Percentiles rank a stretch among this genome's conserved stretches.
phyloP scores from a whole-genome alignment of 805 yeast genomes.

The Ogataea salicorniae region DNA sequence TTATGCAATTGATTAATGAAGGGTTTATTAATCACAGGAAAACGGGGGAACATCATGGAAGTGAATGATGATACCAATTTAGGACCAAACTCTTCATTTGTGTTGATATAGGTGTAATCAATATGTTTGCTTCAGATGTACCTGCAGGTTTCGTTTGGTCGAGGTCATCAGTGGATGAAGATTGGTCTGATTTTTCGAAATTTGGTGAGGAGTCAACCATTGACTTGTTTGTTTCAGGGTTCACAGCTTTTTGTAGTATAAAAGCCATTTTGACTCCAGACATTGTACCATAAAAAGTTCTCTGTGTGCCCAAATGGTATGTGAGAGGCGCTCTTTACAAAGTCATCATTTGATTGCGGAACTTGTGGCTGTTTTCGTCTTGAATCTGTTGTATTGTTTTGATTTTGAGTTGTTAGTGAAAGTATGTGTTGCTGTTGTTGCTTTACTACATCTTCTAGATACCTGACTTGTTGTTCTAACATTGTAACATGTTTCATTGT shows the following conservation, averaged over 20 bases:
- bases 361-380: not conserved
- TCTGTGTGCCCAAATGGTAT: not conserved
- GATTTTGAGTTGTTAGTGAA: not conserved
- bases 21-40: slow-evolving; percentile 10
- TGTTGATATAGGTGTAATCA: slow-evolving; percentile 8
- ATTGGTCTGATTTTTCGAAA: not conserved
- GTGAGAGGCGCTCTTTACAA: not conserved
- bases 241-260: slow-evolving; percentile 9
- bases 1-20: slow-evolving; percentile 9
- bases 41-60: slow-evolving; percentile 14
- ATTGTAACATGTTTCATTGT: slow-evolving; percentile 10
- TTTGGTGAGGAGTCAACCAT: not conserved
- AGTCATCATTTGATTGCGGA: not conserved
- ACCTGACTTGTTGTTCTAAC: slow-evolving; percentile 15
- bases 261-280: slow-evolving; percentile 11
- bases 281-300: not conserved
- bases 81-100: slow-evolving; percentile 8
- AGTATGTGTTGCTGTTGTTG: not conserved
- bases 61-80: slow-evolving; percentile 8
- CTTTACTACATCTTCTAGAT: slow-evolving; percentile 8
- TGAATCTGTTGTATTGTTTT: not conserved
- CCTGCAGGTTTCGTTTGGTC: not conserved
- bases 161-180: too few relatives aligned
- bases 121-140: not conserved
- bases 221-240: slow-evolving; percentile 8